Base-by-base conservation (phyloP, 345 rosid species). In the Crucihimalaya himalaica region DNA sequence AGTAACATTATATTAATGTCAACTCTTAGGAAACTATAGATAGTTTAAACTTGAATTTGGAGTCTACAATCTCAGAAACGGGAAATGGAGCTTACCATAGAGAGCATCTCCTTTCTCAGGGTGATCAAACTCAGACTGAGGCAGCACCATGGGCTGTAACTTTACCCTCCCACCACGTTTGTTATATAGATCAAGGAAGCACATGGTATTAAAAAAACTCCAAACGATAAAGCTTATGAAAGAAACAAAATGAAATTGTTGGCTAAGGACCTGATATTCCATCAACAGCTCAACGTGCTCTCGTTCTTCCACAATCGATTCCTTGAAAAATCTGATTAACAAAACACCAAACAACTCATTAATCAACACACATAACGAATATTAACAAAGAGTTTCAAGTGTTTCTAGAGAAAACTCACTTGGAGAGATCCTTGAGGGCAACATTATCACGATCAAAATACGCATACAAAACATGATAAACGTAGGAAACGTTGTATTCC, bases 61-160 rank as follows among this genome's bases (percentile, higher is more conserved):
- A 9, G 6, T 27, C 39, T 14, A 21, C 27, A 46, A 14, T 35
- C 21, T 46, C n/a, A 31, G 27, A 39, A 60, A 39, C 1, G n/a
- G 19, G 50, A 56, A 19, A 11, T 6, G 42, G 48, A 75, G 70
- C 87, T 71, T 71, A 95, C 99, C 97, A 79, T 88, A 82, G 19
- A 90, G 73, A 7, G 99, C 97, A 80, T 95, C 98, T 51, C 99
- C n/a, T n/a, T n/a, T n/a, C n/a, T n/a, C n/a, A n/a, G n/a, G n/a
- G n/a, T n/a, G n/a, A n/a, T n/a, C n/a, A n/a, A n/a, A n/a, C n/a
- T n/a, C n/a, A n/a, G n/a, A n/a, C n/a, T n/a, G n/a, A n/a, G n/a
- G n/a, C n/a, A n/a, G n/a, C n/a, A n/a, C n/a, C n/a, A n/a, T n/a
- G n/a, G n/a, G n/a, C n/a, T n/a, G n/a, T n/a, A n/a, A n/a, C n/a